Base-by-base conservation (phyloP, 345 rosid genomes). In the Hibiscus syriacus region DNA sequence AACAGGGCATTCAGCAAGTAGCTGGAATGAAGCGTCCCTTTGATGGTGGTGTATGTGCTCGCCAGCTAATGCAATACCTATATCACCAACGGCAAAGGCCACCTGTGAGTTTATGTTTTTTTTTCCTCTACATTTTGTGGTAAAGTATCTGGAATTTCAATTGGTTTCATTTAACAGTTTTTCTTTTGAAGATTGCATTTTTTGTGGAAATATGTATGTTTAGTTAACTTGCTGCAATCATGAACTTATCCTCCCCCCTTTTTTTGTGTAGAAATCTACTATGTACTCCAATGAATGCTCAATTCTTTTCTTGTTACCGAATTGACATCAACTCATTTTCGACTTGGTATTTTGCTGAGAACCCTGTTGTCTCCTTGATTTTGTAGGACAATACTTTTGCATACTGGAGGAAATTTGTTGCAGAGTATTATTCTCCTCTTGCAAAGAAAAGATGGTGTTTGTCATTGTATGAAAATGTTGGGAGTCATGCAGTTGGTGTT, bases 361-460 rank as follows among this genome's bases (percentile, higher is more conserved):
- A 45, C 70, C 26, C 36, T 81, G 48, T 39, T 67, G 43, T 50
- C 67, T 70, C 0, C 63, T 59, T 76, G 30, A 49, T 77, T 80
- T 76, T 74, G 60, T 83, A 94, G 97, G 99, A 87, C 48, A 87
- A 90, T 78, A 70, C 83, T 67, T 85, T 91, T 72, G 96, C 89
- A 29, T 94, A 94, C 53, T 94, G 99, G 99, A 87, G 92, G 79
- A 94, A 94, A 75, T 86, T 94, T 73, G 96, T 94, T 56, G 76
- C 90, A 1, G 99, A 91, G 79, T 94, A 94, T 67, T 94, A 85
- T 79, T 89, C 99, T 22, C 99, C 96, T 17, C 92, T 92, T 60
- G 99, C 99, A 38, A 94, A 91, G 93, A 89, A 91, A 80, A 85
- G 92, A 38, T 94, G 99, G 99, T 94, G 99, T 80, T 81, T 94